Percentiles rank a stretch among this genome's conserved stretches.
Evolutionary conservation across 768 basidiomycete genomes (phyloP).

Genomic region (Pisolithus microcarpus): DNA sequence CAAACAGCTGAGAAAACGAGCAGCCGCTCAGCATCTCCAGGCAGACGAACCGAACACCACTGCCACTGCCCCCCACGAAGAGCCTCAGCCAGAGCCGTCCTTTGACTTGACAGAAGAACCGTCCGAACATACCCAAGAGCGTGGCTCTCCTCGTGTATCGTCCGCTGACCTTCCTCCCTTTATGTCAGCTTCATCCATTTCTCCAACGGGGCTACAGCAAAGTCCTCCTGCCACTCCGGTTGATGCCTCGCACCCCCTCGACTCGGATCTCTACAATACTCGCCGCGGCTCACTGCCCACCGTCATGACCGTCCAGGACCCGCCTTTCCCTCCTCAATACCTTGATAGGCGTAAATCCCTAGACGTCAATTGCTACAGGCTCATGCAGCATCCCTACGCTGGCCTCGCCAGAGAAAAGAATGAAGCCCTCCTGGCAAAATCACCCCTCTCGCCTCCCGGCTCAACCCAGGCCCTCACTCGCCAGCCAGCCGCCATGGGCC

Average conservation of each 20-base stretch:
- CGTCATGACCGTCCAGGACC: conserved; percentile 24
- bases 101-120: conserved; percentile 34
- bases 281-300: conserved; percentile 54
- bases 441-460: conserved; percentile 27
- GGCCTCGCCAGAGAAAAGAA: conserved; percentile 28
- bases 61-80: conserved; percentile 13
- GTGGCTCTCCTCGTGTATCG: not conserved
- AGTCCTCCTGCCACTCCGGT: conserved; percentile 28
- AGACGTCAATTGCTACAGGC: conserved; percentile 42
- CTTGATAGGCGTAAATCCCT: conserved; percentile 31
- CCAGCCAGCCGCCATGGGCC: conserved; percentile 32
- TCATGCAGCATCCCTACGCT: conserved; percentile 40
- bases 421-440: conserved; percentile 27
- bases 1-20: conserved; percentile 59
- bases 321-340: conserved; percentile 28
- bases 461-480: conserved; percentile 30
- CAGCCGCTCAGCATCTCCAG: conserved; percentile 17
- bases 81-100: conserved; percentile 28
- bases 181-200: conserved; percentile 2
- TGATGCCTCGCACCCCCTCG: conserved; percentile 17
- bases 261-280: conserved; percentile 29
- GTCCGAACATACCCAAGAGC: conserved; percentile 17
- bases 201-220: conserved; percentile 19
- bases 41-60: conserved; percentile 10
- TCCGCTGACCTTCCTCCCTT: conserved; percentile 11